Percentiles rank a stretch among this genome's conserved stretches.
These are phyloP conservation scores for Ambrosia trifida DNA, from an alignment of 129 eudicot genomes.

Conservation along the genomic window DNA sequence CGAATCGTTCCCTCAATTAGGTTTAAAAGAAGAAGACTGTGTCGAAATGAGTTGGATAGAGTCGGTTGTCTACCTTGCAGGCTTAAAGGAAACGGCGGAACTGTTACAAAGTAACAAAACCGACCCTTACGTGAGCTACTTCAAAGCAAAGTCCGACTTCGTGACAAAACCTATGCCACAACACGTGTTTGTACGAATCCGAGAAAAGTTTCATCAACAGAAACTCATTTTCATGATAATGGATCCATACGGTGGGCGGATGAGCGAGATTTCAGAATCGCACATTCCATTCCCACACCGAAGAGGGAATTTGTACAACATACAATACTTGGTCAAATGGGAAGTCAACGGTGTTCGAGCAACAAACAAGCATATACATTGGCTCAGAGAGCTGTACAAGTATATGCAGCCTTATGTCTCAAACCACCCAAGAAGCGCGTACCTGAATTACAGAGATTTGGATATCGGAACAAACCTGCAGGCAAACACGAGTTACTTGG, in stretches of 20 bases:
- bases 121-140: conserved; percentile 34
- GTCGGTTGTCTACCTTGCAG: conserved; percentile 46
- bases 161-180: conserved; percentile 46
- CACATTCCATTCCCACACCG: conserved; percentile 61
- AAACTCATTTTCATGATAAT: conserved; percentile 40
- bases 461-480: conserved; percentile 44
- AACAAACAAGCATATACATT: conserved; percentile 33
- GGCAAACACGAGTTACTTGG: conserved; percentile 32
- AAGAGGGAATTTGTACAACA: conserved; percentile 46
- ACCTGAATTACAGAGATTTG: conserved; percentile 50
- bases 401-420: conserved; percentile 44
- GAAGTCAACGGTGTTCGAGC: conserved; percentile 33
- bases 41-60: conserved; percentile 66
- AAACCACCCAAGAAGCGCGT: conserved; percentile 49
- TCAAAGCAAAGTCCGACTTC: conserved; percentile 57
- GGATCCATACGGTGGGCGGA: conserved; percentile 61
- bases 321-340: conserved; percentile 54
- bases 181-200: conserved; percentile 39
- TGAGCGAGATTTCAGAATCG: conserved; percentile 47
- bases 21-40: conserved; percentile 43
- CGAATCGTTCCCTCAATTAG: conserved; percentile 48
- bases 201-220: conserved; percentile 34
- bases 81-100: conserved; percentile 34
- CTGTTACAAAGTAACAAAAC: conserved; percentile 37
- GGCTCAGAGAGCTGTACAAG: conserved; percentile 44